Evolutionary conservation across 192 early-diverging fungal species (phyloP).

Genomic region (Cladochytrium replicatum): DNA sequence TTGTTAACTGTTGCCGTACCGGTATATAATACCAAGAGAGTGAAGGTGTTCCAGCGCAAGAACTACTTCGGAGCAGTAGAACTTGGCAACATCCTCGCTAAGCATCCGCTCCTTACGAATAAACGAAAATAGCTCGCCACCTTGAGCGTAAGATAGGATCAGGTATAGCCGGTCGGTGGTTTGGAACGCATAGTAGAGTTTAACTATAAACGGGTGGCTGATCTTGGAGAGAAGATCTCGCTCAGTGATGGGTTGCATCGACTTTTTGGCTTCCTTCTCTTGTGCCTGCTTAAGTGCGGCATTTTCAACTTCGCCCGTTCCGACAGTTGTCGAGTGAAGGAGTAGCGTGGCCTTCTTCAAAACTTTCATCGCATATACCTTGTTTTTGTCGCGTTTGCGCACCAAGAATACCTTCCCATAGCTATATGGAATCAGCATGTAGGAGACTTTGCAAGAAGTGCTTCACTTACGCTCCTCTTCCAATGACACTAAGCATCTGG

Average conservation of each 20-base stretch:
- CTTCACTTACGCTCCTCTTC: slow-evolving; percentile 72
- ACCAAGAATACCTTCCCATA: not conserved
- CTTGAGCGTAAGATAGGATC: slow-evolving; percentile 75
- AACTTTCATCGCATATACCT: slow-evolving; percentile 84
- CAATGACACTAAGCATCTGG: slow-evolving; percentile 49
- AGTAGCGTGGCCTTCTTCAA: slow-evolving; percentile 80
- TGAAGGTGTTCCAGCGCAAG: slow-evolving; percentile 84
- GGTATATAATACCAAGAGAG: slow-evolving; percentile 78
- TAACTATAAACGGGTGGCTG: slow-evolving; percentile 86
- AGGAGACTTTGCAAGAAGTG: slow-evolving; percentile 15
- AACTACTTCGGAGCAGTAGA: slow-evolving; percentile 81
- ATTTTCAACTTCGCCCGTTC: slow-evolving; percentile 28
- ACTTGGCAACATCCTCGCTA: slow-evolving; percentile 71
- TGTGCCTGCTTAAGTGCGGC: too few species aligned
- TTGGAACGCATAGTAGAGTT: slow-evolving; percentile 88
- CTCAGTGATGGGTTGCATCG: too few species aligned
- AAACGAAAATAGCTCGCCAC: slow-evolving; percentile 91
- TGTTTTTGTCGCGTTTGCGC: slow-evolving; percentile 1
- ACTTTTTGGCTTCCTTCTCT: too few species aligned
- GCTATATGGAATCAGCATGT: too few species aligned
- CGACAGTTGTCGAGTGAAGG: slow-evolving; percentile 38
- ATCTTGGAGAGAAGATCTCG: slow-evolving; percentile 76
- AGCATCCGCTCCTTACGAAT: slow-evolving; percentile 45
- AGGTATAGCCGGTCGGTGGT: slow-evolving; percentile 76
- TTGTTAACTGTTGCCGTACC: slow-evolving; percentile 24